These are phyloP conservation scores for Lolium multiflorum DNA, from an alignment of 176 grass and related monocot genomes.

Conservation along the genomic window DNA sequence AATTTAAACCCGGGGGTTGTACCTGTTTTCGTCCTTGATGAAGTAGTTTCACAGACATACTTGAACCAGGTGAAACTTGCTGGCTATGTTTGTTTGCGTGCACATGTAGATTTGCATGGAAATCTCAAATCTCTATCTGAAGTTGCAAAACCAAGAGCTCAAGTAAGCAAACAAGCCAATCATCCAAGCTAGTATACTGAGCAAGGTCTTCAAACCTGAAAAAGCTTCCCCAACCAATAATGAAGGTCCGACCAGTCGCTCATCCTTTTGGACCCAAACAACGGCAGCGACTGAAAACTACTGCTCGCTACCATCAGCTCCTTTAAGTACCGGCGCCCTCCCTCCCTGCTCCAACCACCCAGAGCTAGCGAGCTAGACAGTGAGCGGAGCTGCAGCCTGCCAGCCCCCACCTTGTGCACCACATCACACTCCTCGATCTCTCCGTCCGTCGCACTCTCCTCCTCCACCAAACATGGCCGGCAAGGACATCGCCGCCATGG, in stretches of 20 bases:
- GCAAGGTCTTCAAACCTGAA: not conserved
- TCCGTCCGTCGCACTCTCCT: not conserved
- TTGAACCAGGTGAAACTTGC: not conserved
- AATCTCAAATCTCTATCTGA: not conserved
- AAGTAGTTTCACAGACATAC: not conserved
- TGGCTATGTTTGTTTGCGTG: not conserved
- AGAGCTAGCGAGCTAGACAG: not conserved
- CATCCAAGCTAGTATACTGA: not conserved
- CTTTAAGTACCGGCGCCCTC: slow-evolving; percentile 38
- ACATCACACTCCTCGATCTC: not conserved
- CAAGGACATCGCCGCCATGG: not conserved
- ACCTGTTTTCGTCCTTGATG: not conserved
- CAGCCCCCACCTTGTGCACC: not conserved
- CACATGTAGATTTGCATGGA: not conserved
- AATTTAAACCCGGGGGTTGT: not conserved
- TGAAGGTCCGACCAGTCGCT: not conserved
- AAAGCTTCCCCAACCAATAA: not conserved
- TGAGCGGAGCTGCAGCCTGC: not conserved
- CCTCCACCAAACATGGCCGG: slow-evolving; percentile 32
- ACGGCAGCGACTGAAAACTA: slow-evolving; percentile 8
- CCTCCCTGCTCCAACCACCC: slow-evolving; percentile 18
- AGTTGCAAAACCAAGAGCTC: not conserved
- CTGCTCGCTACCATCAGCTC: not conserved
- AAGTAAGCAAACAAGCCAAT: not conserved
- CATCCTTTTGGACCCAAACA: slow-evolving; percentile 13